Evolutionary conservation across 148 eudicot species (phyloP), one percentile per base, ranked within the genome.

Genomic region (Silene conica): DNA sequence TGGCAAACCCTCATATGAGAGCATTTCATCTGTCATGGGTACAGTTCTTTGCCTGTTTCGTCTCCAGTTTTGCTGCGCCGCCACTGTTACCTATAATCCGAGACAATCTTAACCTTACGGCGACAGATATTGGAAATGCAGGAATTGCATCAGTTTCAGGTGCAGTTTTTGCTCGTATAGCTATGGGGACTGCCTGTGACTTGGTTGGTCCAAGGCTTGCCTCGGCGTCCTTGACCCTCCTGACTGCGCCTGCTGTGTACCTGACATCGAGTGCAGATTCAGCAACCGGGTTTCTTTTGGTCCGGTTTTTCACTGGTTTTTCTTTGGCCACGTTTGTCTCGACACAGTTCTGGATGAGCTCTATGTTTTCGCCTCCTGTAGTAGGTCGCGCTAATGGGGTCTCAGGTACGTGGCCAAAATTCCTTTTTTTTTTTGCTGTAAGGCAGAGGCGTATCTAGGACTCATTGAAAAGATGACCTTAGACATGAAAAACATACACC

Each of bases 301-400:
- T 73, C 4, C 84, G 98, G 9, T 91, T 94, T 76, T 86, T 94
- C 72, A 80, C 90, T 0, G 97, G 98, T 5, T 91, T 94, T 70
- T 91, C 97, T 1, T 56, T 94, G 0, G 98, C 98, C 43, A 91
- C 96, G 0, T 94, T 94, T 63, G 98, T 94, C 6, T 89, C 98
- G 2, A 87, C 93, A n/a, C 93, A 89, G 14, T 94, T 81, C 77
- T 94, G 98, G 98, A 91, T 91, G 97, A 91, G 97, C 82, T 89
- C 98, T 18, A 83, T 94, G 87, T 94, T 94, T 79, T 87, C 90
- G 0, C 74, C 89, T 9, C 57, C 38, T 0, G 89, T 94, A 0
- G 96, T 91, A 0, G 98, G 88, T 26, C 89, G 89, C 0, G 97
- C 93, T 2, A 94, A 94, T 34, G 97, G 90, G 8, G 5, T 89